Percentiles rank a stretch among this genome's conserved stretches.
phyloP scores from a whole-genome alignment of 2,329 filamentous ascomycete species.

The Colletotrichum plurivorum region DNA sequence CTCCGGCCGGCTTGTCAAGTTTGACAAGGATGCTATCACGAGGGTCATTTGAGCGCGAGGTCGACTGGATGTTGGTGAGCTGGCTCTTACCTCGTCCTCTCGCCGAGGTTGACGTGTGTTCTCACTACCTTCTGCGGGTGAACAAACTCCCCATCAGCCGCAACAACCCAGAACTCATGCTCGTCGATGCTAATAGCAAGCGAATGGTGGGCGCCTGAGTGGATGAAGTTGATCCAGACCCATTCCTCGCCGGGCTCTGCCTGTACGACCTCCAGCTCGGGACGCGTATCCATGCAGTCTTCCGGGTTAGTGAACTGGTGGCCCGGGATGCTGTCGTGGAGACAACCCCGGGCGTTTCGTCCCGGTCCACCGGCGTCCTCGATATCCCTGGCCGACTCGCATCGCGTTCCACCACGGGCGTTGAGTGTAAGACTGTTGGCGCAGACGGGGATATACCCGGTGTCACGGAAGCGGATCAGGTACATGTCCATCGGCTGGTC shows the following conservation, averaged over 20 bases:
- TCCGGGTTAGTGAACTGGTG: conserved; percentile 23
- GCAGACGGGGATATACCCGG: conserved; percentile 28
- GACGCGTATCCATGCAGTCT: conserved; percentile 14
- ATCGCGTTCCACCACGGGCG: conserved; percentile 13
- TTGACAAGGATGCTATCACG: conserved; percentile 15
- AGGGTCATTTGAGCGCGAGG: fast-evolving
- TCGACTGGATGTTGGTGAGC: no score
- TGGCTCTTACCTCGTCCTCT: conserved; percentile 14
- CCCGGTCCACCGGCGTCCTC: conserved; percentile 17
- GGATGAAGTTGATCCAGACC: conserved; percentile 30
- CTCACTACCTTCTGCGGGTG: conserved; percentile 56
- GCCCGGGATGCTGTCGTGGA: not conserved
- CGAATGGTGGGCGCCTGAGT: conserved; percentile 25
- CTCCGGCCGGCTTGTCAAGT: conserved; percentile 2
- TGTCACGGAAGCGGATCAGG: conserved; percentile 26
- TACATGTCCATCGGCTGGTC: conserved; percentile 32
- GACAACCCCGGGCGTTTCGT: conserved; percentile 24
- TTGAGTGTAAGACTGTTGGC: conserved; percentile 30
- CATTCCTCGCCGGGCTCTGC: not conserved
- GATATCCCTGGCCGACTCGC: conserved; percentile 17
- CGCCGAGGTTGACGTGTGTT: conserved; percentile 21
- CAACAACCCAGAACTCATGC: conserved; percentile 67
- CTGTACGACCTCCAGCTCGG: conserved; percentile 18
- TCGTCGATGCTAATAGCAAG: conserved; percentile 62
- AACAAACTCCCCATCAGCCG: conserved; percentile 68